Percentiles rank a stretch among this genome's conserved stretches.
Evolutionary conservation across 345 rosid species (phyloP).

Genomic region (Hypericum perforatum): DNA sequence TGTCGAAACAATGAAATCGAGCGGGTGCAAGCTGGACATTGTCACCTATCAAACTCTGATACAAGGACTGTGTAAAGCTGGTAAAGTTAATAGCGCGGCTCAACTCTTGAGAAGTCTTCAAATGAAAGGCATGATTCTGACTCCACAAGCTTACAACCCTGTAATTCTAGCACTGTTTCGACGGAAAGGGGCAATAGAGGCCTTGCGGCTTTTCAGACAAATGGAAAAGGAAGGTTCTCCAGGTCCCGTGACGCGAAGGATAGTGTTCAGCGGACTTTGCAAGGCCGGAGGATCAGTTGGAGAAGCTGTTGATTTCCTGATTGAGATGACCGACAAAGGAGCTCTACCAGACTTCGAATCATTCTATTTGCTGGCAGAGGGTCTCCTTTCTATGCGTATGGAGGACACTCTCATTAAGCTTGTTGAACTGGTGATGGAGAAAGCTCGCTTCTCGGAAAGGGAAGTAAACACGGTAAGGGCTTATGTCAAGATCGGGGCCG

Average conservation of each 20-base stretch:
- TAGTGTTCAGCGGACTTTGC: conserved; percentile 70
- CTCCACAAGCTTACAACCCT: conserved; percentile 80
- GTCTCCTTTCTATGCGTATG: conserved; percentile 57
- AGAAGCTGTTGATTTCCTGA: conserved; percentile 71
- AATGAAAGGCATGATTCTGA: conserved; percentile 61
- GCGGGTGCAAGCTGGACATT: conserved; percentile 69
- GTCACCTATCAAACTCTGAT: conserved; percentile 80
- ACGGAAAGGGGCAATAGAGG: conserved; percentile 53
- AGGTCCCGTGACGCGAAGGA: conserved; percentile 46
- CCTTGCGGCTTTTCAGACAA: conserved; percentile 70
- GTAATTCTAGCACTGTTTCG: conserved; percentile 66
- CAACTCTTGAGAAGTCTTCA: conserved; percentile 62
- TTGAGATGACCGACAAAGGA: conserved; percentile 67
- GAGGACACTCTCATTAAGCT: conserved; percentile 57
- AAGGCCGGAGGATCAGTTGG: conserved; percentile 67
- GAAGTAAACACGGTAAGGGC: conserved; percentile 64
- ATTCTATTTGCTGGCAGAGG: conserved; percentile 78
- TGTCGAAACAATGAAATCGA: conserved; percentile 70
- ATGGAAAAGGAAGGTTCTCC: conserved; percentile 53
- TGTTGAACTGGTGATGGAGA: conserved; percentile 55
- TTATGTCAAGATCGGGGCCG: conserved; percentile 55
- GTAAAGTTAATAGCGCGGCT: conserved; percentile 66
- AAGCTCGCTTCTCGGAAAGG: conserved; percentile 42
- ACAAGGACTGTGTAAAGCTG: conserved; percentile 76
- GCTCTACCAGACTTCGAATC: conserved; percentile 63